Evolutionary conservation across 2,329 filamentous ascomycete genomes (phyloP), one percentile per base, ranked within the genome.

Genomic region (Beauveria brongniartii): DNA sequence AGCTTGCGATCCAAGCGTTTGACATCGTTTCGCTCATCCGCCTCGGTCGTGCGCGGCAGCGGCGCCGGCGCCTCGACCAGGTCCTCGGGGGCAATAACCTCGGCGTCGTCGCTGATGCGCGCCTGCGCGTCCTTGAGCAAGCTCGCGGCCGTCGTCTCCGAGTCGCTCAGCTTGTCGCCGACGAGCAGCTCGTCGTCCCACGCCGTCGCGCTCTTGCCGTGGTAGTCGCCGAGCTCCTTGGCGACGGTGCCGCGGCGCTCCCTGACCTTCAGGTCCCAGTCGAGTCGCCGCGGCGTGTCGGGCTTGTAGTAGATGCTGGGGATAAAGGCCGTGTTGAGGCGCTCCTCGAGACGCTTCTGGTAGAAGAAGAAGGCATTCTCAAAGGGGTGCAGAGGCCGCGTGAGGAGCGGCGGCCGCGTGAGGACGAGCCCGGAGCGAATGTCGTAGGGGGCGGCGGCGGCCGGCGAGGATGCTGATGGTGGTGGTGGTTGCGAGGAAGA

Each of bases 301-400:
- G 87, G 87, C 80, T 96, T 96, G 83, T 92, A 96, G 82, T 96
- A 99, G 77, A 97, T 94, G 72, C 90, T 90, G 66, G 90, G 86
- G 61, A 89, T 89, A 74, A 97, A 99, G 1, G 92, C 90, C 5
- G 94, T 82, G 22, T 88, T 86, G 57, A 96, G 82, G 48, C 94
- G 90, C 80, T 99, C 94, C 75, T 97, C 96, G 63, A 99, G 82
- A 16, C 94, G 91, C 69, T 93, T 93, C 78, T 99, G 94, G 78
- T 99, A 99, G 73, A 99, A 92, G 80, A 89, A 96, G 77, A 89
- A 97, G 65, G 93, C 82, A 71, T 91, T 89, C 75, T 99, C 94
- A 75, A 99, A 97, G 14, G 90, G 82, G 40, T 89, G 90, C 59
- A 93, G 86, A 63, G 88, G 81, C 66, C 90, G 88, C 28, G 94